Base-by-base conservation (phyloP, 78 protist genomes). In the Blattamonas nauphoetae region DNA sequence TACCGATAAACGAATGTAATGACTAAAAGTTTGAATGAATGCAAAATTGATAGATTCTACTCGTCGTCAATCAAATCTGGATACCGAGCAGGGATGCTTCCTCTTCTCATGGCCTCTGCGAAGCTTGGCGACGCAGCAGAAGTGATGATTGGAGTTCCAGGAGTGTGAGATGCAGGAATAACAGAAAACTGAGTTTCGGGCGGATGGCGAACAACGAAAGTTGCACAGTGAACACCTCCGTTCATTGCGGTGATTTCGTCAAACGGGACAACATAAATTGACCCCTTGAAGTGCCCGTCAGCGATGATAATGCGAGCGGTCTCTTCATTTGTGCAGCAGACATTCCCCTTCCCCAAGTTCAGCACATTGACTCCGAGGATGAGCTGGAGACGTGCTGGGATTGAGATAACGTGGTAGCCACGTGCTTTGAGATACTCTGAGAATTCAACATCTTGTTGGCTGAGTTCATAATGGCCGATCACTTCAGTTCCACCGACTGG, bases 161-260 rank as follows among this genome's bases (percentile, higher is more conserved):
- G 33, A 6, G 3, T 2, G 3, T 33, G 80, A 55, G 34, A 44
- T 2, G 34, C 63, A 2, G 78, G 78, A 6, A 55, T 84, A 33
- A n/a, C 5, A 55, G 63, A 55, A 41, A 4, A 46, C 11, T 86
- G 82, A 2, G 43, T 41, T 1, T 81, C 11, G 45, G 46, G 88
- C 36, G 41, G 35, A 6, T 84, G 0, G n/a, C 55, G 85, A 33
- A 93, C 86, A 0, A 92, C 96, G 55, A 94, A 96, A 1, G 94
- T 80, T 41, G 94, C 90, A 85, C 97, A 95, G 80, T 95, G 97
- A n/a, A 91, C 92, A 0, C 92, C 80, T 21, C 97, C 97, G 87
- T 93, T 94, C 94, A 94, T 92, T 45, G 93, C 45, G n/a, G 93
- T 88, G 38, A 95, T 92, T 1, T 87, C 92, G 34, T 91, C 35